Base-by-base conservation (phyloP, 2,329 filamentous ascomycete species). In the Teratosphaeria nubilosa region DNA sequence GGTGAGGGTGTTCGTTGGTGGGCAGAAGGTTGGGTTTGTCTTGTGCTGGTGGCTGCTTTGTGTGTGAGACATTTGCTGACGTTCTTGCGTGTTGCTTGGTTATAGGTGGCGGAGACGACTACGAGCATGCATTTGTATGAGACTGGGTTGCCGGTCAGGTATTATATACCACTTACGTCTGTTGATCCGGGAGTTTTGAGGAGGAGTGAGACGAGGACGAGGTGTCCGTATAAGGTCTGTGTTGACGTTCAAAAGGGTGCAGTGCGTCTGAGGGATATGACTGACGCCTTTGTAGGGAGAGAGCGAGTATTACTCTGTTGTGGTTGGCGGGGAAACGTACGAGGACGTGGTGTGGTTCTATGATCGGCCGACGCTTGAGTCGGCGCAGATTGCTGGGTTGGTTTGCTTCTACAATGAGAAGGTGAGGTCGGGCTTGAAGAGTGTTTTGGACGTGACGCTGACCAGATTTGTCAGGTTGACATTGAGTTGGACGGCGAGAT, bases 311-410 rank as follows among this genome's bases (percentile, higher is more conserved):
- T 86, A 85, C 62, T 64, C 82, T 57, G 71, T 86, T 0, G 75
- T 77, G 0, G 62, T 64, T 1, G 56, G 75, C 4, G 78, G 73
- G 0, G 69, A 76, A 24, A 66, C 72, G 57, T 70, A 75, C 32
- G 73, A 77, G 61, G 78, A 86, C 64, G 56, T 83, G 2, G 76
- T 85, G 1, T 88, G 85, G 85, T 86, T 80, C 59, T 88, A 87
- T 58, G 72, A 73, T 16, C 75, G 77, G 11, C 83, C 85, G 2
- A 82, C 79, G 0, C 64, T 74, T 0, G 85, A 87, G 70, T 81
- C 80, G 57, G 78, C 76, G 1, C 71, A 69, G 1, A 74, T 87
- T 59, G 79, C 79, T 1, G 83, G 83, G 1, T 25, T 62, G 59
- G 51, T 62, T 22, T 64, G 65, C 50, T 86, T 83, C 65, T 87